Conservation (phyloP, 164 flowering plant genomes). For the Berberis thunbergii region DNA sequence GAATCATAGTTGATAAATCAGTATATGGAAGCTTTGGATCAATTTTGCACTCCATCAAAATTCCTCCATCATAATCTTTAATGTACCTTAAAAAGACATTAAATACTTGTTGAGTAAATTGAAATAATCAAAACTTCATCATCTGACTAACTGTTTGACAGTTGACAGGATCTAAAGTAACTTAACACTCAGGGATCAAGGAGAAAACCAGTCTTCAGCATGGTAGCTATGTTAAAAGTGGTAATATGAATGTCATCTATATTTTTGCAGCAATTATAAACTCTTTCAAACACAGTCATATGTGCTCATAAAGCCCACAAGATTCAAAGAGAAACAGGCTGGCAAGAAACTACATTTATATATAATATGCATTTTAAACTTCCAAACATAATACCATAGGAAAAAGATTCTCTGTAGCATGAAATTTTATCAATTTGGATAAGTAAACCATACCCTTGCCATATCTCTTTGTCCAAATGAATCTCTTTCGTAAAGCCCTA, state of each 20-base stretch:
- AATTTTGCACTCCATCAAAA: conserved; percentile 96
- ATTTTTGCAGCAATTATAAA: too few species aligned
- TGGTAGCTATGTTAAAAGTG: too few species aligned
- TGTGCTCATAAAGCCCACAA: too few species aligned
- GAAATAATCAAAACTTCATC: background rate
- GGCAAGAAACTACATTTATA: too few species aligned
- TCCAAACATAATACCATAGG: background rate
- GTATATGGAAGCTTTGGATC: conserved; percentile 97
- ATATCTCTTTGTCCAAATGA: conserved; percentile 79
- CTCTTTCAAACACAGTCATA: too few species aligned
- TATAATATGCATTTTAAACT: too few species aligned
- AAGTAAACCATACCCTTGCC: conserved; percentile 79
- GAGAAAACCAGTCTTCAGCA: too few species aligned
- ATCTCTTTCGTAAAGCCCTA: conserved; percentile 97
- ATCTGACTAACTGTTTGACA: background rate
- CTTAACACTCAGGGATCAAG: background rate
- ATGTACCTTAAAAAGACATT: conserved; percentile 54
- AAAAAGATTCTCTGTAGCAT: background rate
- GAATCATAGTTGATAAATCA: conserved; percentile 90
- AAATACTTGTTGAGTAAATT: background rate
- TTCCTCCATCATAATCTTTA: conserved; percentile 97
- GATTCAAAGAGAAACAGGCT: too few species aligned
- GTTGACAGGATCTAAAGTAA: background rate
- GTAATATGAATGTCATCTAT: too few species aligned
- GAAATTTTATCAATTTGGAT: conserved; percentile 3